Evolutionary conservation across 2,329 filamentous ascomycete species (phyloP).

Genomic region (Rutstroemia sp.): DNA sequence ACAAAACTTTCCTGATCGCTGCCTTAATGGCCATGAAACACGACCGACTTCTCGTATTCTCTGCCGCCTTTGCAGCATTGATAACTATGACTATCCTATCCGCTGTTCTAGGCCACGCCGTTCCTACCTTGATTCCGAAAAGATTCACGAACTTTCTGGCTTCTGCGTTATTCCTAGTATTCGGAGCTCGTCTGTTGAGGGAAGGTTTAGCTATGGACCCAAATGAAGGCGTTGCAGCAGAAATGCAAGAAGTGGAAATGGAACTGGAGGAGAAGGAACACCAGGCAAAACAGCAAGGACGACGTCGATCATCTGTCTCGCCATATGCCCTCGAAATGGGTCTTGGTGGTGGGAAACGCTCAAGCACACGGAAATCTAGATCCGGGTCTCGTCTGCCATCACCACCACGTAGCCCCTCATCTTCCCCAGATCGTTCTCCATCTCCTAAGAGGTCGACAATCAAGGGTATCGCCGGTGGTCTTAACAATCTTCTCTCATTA

Average conservation of each 20-base stretch:
- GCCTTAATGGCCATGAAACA: slow-evolving; percentile 99
- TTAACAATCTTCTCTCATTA: slow-evolving; percentile 80
- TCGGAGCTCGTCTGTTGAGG: slow-evolving; percentile 74
- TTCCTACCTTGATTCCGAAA: slow-evolving; percentile 84
- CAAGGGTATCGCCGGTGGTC: slow-evolving; percentile 47
- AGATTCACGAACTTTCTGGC: slow-evolving; percentile 85
- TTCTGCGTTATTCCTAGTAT: slow-evolving; percentile 77
- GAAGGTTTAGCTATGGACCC: slow-evolving; percentile 86
- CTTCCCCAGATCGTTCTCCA: slow-evolving; percentile 53
- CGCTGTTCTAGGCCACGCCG: slow-evolving; percentile 83
- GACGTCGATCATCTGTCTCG: slow-evolving; percentile 60
- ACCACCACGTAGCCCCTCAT: slow-evolving; percentile 71
- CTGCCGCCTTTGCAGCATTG: slow-evolving; percentile 85
- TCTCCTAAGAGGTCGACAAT: slow-evolving; percentile 34
- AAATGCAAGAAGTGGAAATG: slow-evolving; percentile 95
- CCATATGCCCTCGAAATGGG: slow-evolving; percentile 78
- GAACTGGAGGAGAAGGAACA: slow-evolving; percentile 93
- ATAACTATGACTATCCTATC: slow-evolving; percentile 94
- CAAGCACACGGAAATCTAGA: slow-evolving; percentile 59
- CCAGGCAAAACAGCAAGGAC: slow-evolving; percentile 56
- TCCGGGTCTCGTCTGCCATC: slow-evolving; percentile 72
- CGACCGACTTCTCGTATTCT: slow-evolving; percentile 85
- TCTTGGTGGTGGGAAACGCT: slow-evolving; percentile 46
- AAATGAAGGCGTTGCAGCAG: slow-evolving; percentile 86
- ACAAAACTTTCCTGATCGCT: slow-evolving; percentile 97